Conservation (phyloP, 352 stramenopile species). For the Achlya hypogyna region DNA sequence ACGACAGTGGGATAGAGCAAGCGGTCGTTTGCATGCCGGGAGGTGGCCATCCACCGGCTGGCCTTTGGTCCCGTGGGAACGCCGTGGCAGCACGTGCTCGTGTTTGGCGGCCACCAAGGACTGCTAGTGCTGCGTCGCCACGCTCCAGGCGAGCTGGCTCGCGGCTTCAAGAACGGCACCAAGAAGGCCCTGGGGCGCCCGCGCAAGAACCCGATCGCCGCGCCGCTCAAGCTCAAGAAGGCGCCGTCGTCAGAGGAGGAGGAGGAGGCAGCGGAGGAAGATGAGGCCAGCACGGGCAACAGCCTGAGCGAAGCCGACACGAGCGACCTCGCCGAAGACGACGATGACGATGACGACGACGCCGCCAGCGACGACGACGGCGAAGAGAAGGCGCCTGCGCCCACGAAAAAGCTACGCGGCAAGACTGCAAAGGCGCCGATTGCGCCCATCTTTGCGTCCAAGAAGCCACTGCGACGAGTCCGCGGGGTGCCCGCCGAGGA, state of each 20-base stretch:
- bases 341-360: not conserved
- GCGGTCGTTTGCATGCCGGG: not conserved
- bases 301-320: not conserved
- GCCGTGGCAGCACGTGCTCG: not conserved
- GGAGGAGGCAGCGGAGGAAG: not conserved
- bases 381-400: not conserved
- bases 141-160: not conserved
- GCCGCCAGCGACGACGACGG: not conserved
- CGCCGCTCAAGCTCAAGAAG: not conserved
- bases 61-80: not conserved
- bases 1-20: not conserved
- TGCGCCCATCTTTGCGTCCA: not conserved
- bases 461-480: too few species aligned
- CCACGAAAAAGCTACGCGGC: not conserved
- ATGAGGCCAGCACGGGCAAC: not conserved
- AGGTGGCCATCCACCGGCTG: conserved; percentile 9
- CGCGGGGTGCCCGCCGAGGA: too few species aligned
- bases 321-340: not conserved
- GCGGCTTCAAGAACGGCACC: not conserved
- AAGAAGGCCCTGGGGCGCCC: not conserved
- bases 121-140: not conserved
- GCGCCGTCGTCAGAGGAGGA: not conserved
- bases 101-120: not conserved
- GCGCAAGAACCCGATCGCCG: not conserved
- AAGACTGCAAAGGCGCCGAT: not conserved